Conservation (phyloP, 768 basidiomycete species). For the Kockovaella imperatae region DNA sequence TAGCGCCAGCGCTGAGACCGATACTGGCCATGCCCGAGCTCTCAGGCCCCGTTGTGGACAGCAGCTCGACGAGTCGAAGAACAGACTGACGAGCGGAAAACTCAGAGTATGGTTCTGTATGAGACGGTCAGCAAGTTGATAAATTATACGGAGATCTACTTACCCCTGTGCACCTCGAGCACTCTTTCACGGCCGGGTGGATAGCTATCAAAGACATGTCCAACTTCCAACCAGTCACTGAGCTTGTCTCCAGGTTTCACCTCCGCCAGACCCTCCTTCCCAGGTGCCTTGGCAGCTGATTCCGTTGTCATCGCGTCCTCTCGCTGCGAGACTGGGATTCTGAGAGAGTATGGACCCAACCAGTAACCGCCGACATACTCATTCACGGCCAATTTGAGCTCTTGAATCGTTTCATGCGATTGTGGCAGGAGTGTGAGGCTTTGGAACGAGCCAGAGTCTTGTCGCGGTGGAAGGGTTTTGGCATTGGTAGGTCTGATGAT, state of each 20-base stretch:
- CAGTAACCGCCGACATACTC: constrained; percentile 48
- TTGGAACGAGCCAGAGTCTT: constrained; percentile 11
- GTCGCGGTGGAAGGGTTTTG: constrained; percentile 29
- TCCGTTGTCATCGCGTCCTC: constrained; percentile 6
- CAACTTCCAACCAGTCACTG: constrained; percentile 47
- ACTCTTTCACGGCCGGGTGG: constrained; percentile 40
- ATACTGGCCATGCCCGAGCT: constrained; percentile 28
- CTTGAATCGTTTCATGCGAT: constrained; percentile 43
- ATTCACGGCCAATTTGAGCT: constrained; percentile 44
- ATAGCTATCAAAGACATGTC: constrained; percentile 44
- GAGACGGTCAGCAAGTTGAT: background rate
- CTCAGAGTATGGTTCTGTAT: constrained; percentile 46
- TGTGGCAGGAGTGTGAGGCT: constrained; percentile 35
- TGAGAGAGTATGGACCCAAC: constrained; percentile 47
- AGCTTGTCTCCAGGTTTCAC: constrained; percentile 42
- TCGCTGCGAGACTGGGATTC: constrained; percentile 27
- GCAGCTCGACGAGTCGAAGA: constrained; percentile 44
- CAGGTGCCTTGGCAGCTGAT: constrained; percentile 12
- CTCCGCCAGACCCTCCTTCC: constrained; percentile 33
- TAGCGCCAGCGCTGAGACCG: constrained; percentile 37
- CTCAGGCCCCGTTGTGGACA: constrained; percentile 31
- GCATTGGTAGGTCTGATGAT: constrained; percentile 31
- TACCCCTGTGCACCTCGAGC: constrained; percentile 46
- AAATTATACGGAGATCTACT: constrained; percentile 6
- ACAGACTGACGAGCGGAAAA: constrained; percentile 46